phyloP scores from a whole-genome alignment of 495 filamentous ascomycete species.

The Lophium mytilinum region DNA sequence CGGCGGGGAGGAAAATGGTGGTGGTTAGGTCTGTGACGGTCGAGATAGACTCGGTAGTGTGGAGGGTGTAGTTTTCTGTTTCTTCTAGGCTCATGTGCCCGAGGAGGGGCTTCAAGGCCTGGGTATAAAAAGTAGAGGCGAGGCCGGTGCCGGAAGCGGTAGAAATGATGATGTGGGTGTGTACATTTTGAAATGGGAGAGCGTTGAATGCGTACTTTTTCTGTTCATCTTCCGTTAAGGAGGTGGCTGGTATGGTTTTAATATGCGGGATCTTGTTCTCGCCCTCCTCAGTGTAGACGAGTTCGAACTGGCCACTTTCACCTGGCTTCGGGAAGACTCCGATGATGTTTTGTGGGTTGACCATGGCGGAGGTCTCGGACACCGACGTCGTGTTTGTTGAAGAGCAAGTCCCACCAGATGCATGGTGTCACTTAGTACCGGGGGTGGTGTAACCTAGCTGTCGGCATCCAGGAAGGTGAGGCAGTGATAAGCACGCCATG shows the following conservation, averaged over 20 bases:
- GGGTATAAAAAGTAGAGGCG: conserved; percentile 48
- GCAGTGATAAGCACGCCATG: no score
- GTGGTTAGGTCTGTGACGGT: conserved; percentile 55
- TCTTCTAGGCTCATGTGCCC: conserved; percentile 32
- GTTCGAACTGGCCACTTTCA: neutral
- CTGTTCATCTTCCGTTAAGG: neutral
- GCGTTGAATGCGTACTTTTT: neutral
- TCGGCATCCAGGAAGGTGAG: no score
- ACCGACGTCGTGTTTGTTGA: no score
- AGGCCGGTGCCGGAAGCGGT: conserved; percentile 60
- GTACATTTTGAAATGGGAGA: neutral
- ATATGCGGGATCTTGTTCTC: neutral
- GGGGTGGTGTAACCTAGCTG: no score
- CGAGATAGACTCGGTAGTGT: conserved; percentile 49
- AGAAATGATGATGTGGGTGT: conserved; percentile 61
- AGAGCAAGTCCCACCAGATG: no score
- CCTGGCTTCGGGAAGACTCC: neutral
- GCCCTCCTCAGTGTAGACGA: neutral
- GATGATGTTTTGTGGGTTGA: neutral
- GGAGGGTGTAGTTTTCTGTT: conserved; percentile 39
- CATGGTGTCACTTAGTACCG: no score
- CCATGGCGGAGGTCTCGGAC: no score
- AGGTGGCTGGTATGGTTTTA: conserved; percentile 7
- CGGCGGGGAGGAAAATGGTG: conserved; percentile 39
- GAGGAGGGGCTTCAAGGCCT: conserved; percentile 52